phyloP scores from a whole-genome alignment of 129 eudicot species.

The Apium graveolens region DNA sequence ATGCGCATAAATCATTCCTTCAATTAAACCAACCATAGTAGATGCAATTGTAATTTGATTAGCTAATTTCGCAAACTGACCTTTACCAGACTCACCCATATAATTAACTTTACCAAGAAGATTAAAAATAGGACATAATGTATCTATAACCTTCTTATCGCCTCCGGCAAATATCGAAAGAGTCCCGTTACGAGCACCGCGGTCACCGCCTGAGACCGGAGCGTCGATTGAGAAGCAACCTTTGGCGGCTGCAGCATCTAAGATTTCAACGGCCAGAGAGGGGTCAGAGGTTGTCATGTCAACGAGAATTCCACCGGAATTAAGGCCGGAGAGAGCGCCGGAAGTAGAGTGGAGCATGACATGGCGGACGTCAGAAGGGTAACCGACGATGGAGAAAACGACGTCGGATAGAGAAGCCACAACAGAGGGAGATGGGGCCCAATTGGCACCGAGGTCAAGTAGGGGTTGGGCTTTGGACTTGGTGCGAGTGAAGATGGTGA shows the following conservation, averaged over 20 bases:
- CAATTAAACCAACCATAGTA: slow-evolving; percentile 89
- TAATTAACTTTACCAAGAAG: slow-evolving; percentile 66
- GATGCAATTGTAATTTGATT: slow-evolving; percentile 85
- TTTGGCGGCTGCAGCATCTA: slow-evolving; percentile 40
- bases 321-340: slow-evolving; percentile 68
- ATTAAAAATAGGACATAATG: slow-evolving; percentile 37
- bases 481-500: slow-evolving; percentile 95
- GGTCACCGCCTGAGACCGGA: slow-evolving; percentile 98
- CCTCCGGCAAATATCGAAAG: slow-evolving; percentile 92
- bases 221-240: slow-evolving; percentile 72
- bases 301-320: slow-evolving; percentile 45
- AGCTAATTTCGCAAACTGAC: slow-evolving; percentile 73
- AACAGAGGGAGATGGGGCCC: slow-evolving; percentile 61
- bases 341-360: slow-evolving; percentile 70
- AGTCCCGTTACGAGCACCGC: slow-evolving; percentile 63
- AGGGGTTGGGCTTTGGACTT: slow-evolving; percentile 72
- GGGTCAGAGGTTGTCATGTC: slow-evolving; percentile 99
- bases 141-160: slow-evolving; percentile 32
- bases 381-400: slow-evolving; percentile 97
- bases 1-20: slow-evolving; percentile 76
- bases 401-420: slow-evolving; percentile 88
- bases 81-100: slow-evolving; percentile 95
- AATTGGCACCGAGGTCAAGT: slow-evolving; percentile 57
- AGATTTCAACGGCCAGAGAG: slow-evolving; percentile 64
- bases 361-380: slow-evolving; percentile 96